Evolutionary conservation across 2,329 filamentous ascomycete genomes (phyloP).

Genomic region (Mycosphaerella sp.): DNA sequence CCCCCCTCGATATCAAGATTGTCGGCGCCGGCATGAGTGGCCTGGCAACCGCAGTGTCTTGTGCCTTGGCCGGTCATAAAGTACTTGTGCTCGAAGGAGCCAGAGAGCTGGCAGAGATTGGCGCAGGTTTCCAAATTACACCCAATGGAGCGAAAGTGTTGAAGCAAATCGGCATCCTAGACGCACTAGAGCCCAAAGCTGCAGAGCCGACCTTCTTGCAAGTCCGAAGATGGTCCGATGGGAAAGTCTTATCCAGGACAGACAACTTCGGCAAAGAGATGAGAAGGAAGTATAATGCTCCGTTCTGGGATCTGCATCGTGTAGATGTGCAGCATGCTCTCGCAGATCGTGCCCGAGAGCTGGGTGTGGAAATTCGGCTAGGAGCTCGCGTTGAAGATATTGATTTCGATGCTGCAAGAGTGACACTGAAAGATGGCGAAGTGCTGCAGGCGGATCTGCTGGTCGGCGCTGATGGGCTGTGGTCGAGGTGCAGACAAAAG

Average conservation of each 20-base stretch:
- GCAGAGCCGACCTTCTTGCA: constrained; percentile 45
- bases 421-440: constrained; percentile 40
- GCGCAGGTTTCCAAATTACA: constrained; percentile 50
- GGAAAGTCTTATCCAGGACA: constrained; percentile 46
- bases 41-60: constrained; percentile 31
- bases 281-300: constrained; percentile 49
- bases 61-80: constrained; percentile 30
- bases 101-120: constrained; percentile 42
- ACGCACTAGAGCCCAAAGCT: constrained; percentile 36
- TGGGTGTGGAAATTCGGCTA: constrained; percentile 50
- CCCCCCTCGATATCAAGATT: constrained; percentile 29
- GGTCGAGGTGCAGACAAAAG: constrained; percentile 51
- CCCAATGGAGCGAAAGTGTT: constrained; percentile 39
- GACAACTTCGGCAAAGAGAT: constrained; percentile 50
- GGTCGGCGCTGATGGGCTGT: constrained; percentile 59
- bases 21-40: constrained; percentile 35
- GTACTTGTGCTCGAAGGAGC: constrained; percentile 35
- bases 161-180: constrained; percentile 46
- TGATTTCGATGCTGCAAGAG: constrained; percentile 43
- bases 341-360: constrained; percentile 45
- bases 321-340: constrained; percentile 55
- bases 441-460: constrained; percentile 50
- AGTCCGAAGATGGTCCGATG: constrained; percentile 49
- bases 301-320: constrained; percentile 56
- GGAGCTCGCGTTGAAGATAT: constrained; percentile 45